These are phyloP conservation scores for Nemania bipapillata DNA, from an alignment of 2,329 filamentous ascomycete genomes.

Conservation along the genomic window DNA sequence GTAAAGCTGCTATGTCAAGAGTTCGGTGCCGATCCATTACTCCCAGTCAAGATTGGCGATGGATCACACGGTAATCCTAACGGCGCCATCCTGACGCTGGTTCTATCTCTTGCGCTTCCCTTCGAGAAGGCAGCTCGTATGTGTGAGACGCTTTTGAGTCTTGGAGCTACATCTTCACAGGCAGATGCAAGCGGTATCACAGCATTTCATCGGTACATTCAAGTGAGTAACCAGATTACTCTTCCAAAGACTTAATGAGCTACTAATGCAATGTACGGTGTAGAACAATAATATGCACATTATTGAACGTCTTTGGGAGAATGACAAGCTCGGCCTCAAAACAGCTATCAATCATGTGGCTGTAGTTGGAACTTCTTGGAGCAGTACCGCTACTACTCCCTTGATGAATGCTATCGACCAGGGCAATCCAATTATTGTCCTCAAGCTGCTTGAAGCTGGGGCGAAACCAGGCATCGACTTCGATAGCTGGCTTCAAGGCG, in stretches of 20 bases:
- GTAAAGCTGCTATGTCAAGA: constrained; percentile 75
- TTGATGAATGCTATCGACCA: constrained; percentile 69
- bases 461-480: constrained; percentile 70
- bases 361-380: constrained; percentile 53
- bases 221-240: constrained; percentile 41
- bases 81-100: constrained; percentile 74
- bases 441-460: constrained; percentile 72
- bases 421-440: constrained; percentile 63
- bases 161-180: constrained; percentile 79
- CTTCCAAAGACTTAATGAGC: too few relatives aligned
- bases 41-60: constrained; percentile 75
- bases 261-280: constrained; percentile 8
- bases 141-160: constrained; percentile 70
- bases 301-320: constrained; percentile 62
- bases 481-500: constrained; percentile 70
- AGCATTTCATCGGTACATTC: constrained; percentile 72
- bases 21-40: constrained; percentile 80
- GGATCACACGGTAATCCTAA: constrained; percentile 60
- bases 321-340: constrained; percentile 70
- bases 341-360: constrained; percentile 74
- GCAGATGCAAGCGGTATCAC: constrained; percentile 73
- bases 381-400: constrained; percentile 57
- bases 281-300: constrained; percentile 59
- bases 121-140: constrained; percentile 72
- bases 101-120: constrained; percentile 73